These are phyloP conservation scores for Pinus taeda DNA, from an alignment of 75 land plant species.

Conservation along the genomic window DNA sequence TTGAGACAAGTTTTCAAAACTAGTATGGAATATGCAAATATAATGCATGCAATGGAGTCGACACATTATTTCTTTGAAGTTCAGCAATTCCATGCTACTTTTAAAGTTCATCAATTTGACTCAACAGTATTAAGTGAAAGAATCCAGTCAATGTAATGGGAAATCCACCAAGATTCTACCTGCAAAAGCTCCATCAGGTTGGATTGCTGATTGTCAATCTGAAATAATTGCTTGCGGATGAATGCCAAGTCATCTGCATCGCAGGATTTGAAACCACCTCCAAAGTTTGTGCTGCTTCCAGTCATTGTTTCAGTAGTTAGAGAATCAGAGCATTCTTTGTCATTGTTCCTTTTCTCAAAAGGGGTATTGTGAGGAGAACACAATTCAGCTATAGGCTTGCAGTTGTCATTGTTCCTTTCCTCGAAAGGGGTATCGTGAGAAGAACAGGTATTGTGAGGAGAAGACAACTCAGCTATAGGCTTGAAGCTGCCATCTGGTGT, in stretches of 20 bases:
- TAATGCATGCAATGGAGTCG: not conserved
- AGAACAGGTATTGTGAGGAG: not conserved
- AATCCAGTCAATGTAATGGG: not conserved
- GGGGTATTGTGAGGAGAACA: not conserved
- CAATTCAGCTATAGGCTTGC: not conserved
- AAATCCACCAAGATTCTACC: constrained; percentile 27
- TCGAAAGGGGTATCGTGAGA: not conserved
- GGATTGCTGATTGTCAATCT: constrained; percentile 62
- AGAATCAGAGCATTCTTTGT: not conserved
- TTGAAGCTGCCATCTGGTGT: not conserved
- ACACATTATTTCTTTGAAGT: too few relatives aligned
- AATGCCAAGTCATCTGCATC: constrained; percentile 42
- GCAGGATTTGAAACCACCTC: constrained; percentile 22
- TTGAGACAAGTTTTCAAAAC: not conserved
- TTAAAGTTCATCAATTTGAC: not conserved
- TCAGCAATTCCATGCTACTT: not conserved
- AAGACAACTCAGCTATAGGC: not conserved
- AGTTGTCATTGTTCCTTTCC: not conserved
- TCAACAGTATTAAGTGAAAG: constrained; percentile 1
- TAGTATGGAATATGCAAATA: not conserved
- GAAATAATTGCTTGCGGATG: constrained; percentile 50
- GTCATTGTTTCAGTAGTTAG: not conserved
- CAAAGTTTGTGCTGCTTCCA: constrained; percentile 9
- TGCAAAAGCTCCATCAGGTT: constrained; percentile 54
- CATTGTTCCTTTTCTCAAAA: constrained; percentile 1